Evolutionary conservation across 257 asterid species (phyloP).

Genomic region (Forsythia suspensa): DNA sequence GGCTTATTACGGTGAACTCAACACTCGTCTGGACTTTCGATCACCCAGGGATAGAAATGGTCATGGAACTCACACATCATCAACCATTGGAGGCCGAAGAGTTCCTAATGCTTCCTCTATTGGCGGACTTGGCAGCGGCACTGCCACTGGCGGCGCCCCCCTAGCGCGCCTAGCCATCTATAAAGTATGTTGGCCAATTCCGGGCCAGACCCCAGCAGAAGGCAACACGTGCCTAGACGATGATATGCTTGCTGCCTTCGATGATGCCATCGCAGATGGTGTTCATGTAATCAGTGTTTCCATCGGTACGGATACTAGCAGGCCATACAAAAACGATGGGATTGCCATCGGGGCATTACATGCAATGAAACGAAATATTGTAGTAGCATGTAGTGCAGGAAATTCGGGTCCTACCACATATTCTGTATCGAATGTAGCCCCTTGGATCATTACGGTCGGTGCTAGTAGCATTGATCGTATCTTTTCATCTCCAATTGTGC

Average conservation of each 20-base stretch:
- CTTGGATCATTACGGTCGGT: constrained; percentile 49
- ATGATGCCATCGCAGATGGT: constrained; percentile 51
- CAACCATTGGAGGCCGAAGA: constrained; percentile 44
- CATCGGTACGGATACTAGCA: constrained; percentile 18
- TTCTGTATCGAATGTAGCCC: constrained; percentile 38
- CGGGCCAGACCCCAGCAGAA: background rate
- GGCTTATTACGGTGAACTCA: constrained; percentile 24
- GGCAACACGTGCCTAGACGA: constrained; percentile 27
- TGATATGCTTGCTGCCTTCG: constrained; percentile 46
- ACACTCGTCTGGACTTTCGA: constrained; percentile 26
- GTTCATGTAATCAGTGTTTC: constrained; percentile 41
- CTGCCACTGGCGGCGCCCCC: constrained; percentile 49
- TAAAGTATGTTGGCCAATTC: constrained; percentile 46
- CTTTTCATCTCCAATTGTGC: constrained; percentile 26
- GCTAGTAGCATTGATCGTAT: constrained; percentile 43
- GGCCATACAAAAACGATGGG: constrained; percentile 17
- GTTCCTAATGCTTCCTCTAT: constrained; percentile 31
- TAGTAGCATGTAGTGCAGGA: constrained; percentile 45
- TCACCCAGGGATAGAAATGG: constrained; percentile 41
- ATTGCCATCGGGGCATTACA: constrained; percentile 41
- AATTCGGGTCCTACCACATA: constrained; percentile 28
- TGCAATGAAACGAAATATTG: constrained; percentile 28
- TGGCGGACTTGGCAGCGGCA: constrained; percentile 44
- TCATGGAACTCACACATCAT: constrained; percentile 52
- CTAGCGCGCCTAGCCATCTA: constrained; percentile 40